Base-by-base conservation (phyloP, 768 basidiomycete genomes). In the Lentinula sp. region DNA sequence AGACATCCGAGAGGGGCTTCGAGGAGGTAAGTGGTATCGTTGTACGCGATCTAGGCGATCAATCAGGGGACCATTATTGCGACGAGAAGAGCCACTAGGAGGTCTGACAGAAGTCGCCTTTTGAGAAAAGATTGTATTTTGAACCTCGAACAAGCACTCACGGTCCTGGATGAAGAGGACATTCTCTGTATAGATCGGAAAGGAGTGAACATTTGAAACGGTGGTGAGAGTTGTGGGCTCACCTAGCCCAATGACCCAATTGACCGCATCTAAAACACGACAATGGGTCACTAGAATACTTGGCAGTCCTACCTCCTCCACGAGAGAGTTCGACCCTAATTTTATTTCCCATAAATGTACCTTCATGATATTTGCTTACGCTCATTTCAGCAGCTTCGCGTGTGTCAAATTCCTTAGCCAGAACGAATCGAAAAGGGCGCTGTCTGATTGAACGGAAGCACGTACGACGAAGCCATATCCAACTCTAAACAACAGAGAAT, bases 391-490 rank as follows among this genome's bases (percentile, higher is more conserved):
- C 92, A 43, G 92, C 88, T 66, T 88, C 86, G 50, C 83, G 81
- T 54, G 61, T 87, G 35, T 92, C 91, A 65, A 94, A 94, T 84
- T 93, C 92, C 91, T 94, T 64, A 1, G 51, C 34, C 31, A 42
- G 31, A 28, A 4, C 10, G 31, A 32, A 57, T 57, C 64, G 43
- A 69, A 62, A 42, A 55, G 48, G 35, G 63, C 18, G 52, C 34
- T 58, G 11, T 28, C 48, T 10, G 6, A 56, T 32, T 53, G 57
- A 11, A 13, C 13, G 34, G 31, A 50, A 54, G 16, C 52, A 78
- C 90, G 65, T 80, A 93, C 92, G 74, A 94, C 92, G 67, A 94
- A 95, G 63, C 93, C 92, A 74, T 92, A 94, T 31, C 92, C 92
- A 62, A 89, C 78, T 76, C 91, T 94, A 66, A 23, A 64, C 40